Conservation (phyloP, 768 basidiomycete species). For the Leucosporidium scottii region DNA sequence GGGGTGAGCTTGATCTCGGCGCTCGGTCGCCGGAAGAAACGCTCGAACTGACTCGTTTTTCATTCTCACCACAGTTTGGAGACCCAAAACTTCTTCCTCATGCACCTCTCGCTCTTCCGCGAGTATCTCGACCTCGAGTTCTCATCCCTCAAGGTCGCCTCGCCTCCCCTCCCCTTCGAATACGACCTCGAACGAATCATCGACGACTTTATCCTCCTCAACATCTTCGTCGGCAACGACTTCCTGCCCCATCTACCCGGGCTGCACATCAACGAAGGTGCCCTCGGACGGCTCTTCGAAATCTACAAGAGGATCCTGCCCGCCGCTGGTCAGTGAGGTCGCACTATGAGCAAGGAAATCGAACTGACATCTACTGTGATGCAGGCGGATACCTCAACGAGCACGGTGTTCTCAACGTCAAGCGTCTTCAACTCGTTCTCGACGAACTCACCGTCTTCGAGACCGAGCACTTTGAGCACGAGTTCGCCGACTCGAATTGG, state of each 20-base stretch:
- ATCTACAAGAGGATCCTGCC: conserved; percentile 92
- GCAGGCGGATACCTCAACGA: conserved; percentile 91
- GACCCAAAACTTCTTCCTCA: conserved; percentile 82
- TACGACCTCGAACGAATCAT: conserved; percentile 91
- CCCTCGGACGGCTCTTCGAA: conserved; percentile 82
- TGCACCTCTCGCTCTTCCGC: conserved; percentile 88
- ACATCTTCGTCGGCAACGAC: conserved; percentile 96
- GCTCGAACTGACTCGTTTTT: not conserved
- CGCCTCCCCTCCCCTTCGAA: conserved; percentile 59
- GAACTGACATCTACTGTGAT: not conserved
- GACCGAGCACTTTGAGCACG: conserved; percentile 81
- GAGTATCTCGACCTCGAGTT: conserved; percentile 98
- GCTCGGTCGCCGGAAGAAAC: too few species aligned
- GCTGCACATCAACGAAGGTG: conserved; percentile 95
- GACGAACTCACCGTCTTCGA: conserved; percentile 86
- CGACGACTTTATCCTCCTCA: conserved; percentile 94
- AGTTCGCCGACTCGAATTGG: conserved; percentile 83
- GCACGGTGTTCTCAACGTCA: conserved; percentile 68
- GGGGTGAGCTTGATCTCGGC: conserved; percentile 7
- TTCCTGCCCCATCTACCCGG: conserved; percentile 94
- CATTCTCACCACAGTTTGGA: conserved; percentile 49
- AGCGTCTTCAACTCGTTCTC: conserved; percentile 74
- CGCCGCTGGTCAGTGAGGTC: conserved; percentile 48
- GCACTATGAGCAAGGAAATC: not conserved
- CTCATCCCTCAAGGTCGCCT: conserved; percentile 48